Evolutionary conservation across 345 rosid genomes (phyloP), one percentile per base, ranked within the genome.

Genomic region (Eucalyptus lansdowneana): DNA sequence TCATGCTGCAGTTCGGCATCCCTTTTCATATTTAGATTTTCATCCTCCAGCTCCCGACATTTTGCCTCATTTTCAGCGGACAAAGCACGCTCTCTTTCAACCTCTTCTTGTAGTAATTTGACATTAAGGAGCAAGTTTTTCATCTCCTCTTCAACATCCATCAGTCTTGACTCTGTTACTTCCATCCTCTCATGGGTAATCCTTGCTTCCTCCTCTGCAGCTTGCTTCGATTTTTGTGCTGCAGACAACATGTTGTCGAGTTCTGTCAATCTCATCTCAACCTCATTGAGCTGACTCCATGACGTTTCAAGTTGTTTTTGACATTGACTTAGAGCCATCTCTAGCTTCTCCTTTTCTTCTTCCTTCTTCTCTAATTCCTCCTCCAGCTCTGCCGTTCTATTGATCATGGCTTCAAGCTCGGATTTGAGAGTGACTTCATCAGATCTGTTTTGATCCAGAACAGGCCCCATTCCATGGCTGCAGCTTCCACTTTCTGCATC

Each of bases 301-400:
- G 93, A 95, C 50, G 42, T 90, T 89, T 93, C 93, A 40, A 95
- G 93, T 92, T 94, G 93, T 50, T 90, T 91, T 80, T 91, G 93
- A 88, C 94, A 93, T 86, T 93, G 94, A 86, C 80, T 92, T 83
- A 96, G 90, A 89, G 92, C 94, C 62, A 91, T 87, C 91, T 93
- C 91, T 86, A 93, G 90, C 90, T 96, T 94, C 67, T 65, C 87
- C 85, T 94, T 96, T 60, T 96, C 96, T 80, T 92, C 96, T 90
- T 94, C 94, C 69, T 89, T 87, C 90, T 93, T 94, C 88, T 94
- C 94, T 86, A 94, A 89, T 86, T 91, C 95, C 80, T 94, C 96
- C 90, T 96, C 97, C 88, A 97, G 69, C 58, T 96, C 97, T 80
- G 95, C 92, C 87, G 92, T 91, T 89, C 94, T 92, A 50, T 88